phyloP scores from a whole-genome alignment of 1,139 yeast genomes.

The Hansenula sp. region DNA sequence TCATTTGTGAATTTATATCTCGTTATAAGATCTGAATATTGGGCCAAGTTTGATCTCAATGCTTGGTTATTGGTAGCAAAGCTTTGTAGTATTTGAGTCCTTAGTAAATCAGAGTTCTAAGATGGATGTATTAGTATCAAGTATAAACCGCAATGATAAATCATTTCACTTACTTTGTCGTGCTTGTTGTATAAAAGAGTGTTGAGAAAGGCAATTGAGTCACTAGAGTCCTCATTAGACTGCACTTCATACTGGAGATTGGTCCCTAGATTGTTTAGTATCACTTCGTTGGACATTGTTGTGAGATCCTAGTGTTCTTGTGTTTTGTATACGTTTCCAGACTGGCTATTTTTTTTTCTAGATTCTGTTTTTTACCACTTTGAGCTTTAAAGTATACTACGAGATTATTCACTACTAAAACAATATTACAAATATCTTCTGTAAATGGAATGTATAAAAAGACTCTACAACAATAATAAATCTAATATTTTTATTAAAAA shows the following conservation, averaged over 20 bases:
- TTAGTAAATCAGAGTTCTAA: conserved; percentile 4
- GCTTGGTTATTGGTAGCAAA: background rate
- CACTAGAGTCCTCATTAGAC: background rate
- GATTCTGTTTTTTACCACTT: no score
- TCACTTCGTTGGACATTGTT: conserved; percentile 1
- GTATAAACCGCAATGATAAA: background rate
- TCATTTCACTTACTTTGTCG: background rate
- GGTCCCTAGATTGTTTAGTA: background rate
- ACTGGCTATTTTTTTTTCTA: no score
- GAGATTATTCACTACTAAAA: no score
- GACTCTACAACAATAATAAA: background rate
- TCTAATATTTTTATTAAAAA: background rate
- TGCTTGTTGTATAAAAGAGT: background rate
- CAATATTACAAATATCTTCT: background rate
- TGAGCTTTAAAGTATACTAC: no score
- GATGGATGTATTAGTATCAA: background rate
- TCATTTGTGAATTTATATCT: conserved; percentile 7
- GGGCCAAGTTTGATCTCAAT: background rate
- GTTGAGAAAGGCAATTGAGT: background rate
- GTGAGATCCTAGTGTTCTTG: background rate
- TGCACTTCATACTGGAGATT: background rate
- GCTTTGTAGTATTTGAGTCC: background rate
- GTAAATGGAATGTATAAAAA: no score
- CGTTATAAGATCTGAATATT: conserved; percentile 8
- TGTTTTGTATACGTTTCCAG: no score